These are phyloP conservation scores for Trichocladium uniseriatum DNA, from an alignment of 495 filamentous ascomycete species.

Conservation along the genomic window DNA sequence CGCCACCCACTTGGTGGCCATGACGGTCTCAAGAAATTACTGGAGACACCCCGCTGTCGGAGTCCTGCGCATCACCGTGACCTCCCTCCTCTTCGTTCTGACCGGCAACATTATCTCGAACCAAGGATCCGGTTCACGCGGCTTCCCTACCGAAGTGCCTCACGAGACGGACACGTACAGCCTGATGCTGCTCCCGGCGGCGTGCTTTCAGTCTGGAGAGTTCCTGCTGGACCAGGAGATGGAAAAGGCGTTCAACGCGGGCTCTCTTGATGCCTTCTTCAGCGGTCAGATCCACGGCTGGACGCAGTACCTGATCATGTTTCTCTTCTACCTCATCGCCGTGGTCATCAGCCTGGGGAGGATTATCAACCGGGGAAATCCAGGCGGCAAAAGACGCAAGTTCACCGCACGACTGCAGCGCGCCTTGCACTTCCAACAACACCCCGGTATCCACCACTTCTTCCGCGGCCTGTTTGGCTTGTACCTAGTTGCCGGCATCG, in stretches of 20 bases:
- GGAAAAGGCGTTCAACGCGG: constrained; percentile 6
- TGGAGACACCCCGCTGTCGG: constrained; percentile 26
- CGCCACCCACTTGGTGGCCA: constrained; percentile 31
- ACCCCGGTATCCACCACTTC: constrained; percentile 9
- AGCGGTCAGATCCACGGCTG: constrained; percentile 24
- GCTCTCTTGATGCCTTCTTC: constrained; percentile 13
- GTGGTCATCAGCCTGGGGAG: constrained; percentile 18
- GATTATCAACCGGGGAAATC: constrained; percentile 17
- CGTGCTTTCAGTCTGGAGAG: constrained; percentile 21
- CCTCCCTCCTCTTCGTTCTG: constrained; percentile 18
- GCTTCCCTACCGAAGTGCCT: constrained; percentile 26
- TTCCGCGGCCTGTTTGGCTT: constrained; percentile 17
- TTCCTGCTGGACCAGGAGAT: constrained; percentile 8
- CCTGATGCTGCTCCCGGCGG: constrained; percentile 24
- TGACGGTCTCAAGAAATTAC: constrained; percentile 29
- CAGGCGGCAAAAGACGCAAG: constrained; percentile 9
- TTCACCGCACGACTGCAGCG: neutral
- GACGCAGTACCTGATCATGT: constrained; percentile 23
- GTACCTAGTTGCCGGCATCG: constrained; percentile 21
- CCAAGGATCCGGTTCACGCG: constrained; percentile 11
- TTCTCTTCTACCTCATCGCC: constrained; percentile 23
- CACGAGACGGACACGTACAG: constrained; percentile 11
- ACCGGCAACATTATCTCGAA: constrained; percentile 27
- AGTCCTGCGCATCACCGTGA: constrained; percentile 20
- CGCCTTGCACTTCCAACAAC: too few relatives aligned